Evolutionary conservation across 1,284 basidiomycete species (phyloP), one percentile per base, ranked within the genome.

Genomic region (Schizophyllum amplum): DNA sequence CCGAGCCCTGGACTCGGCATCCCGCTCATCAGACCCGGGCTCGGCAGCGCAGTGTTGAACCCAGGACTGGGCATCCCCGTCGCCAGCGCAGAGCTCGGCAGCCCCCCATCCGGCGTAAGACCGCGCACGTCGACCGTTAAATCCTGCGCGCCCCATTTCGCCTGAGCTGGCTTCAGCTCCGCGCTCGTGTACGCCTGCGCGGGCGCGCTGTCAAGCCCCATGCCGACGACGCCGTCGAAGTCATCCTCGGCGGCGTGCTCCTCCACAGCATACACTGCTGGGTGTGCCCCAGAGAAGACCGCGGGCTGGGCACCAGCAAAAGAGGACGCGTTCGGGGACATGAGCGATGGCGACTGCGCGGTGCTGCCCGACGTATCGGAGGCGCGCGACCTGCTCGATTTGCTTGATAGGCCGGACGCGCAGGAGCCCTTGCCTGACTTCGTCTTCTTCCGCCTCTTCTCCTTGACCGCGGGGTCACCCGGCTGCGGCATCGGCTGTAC

Each of bases 271-370:
- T 21, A 21, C n/a, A n/a, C n/a, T 46, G 42, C n/a, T 46, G 42
- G n/a, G n/a, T n/a, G n/a, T n/a, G 42, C 11, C 11, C n/a, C 11
- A 11, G 11, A n/a, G 11, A n/a, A 46, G 2, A 24, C 48, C 4
- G 13, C 13, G 20, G 21, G 48, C 24, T 15, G 24, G 13, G 48
- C 20, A 20, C 48, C 21, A 54, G 61, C 20, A 58, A 64, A 65
- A 24, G 62, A 47, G 15, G 67, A 57, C 7, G 67, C 68, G 6
- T 60, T 42, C 1, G 71, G 69, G 1, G 71, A 69, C 4, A 68
- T 62, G n/a, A 71, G 62, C 5, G 70, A 68, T 15, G 67, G 65
- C 1, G 65, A 66, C 23, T 65, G 65, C 33, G 33, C 17, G 3
- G 33, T 42, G 33, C 33, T 42, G 0, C 68, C 68, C 4, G 67